Evolutionary conservation across 345 rosid genomes (phyloP).

Genomic region (Mercurialis annua): DNA sequence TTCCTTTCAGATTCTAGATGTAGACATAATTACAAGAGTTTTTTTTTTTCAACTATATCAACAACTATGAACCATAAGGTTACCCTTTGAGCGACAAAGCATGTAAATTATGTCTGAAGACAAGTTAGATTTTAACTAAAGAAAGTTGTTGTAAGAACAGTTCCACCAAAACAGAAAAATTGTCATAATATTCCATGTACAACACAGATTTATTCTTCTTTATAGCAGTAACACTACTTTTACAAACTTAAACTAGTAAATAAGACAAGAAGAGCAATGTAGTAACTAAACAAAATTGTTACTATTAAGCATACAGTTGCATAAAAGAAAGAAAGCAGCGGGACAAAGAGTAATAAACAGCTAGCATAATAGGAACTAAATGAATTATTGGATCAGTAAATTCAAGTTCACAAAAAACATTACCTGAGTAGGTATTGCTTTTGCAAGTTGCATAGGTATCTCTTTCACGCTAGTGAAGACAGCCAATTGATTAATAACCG

Average conservation of each 20-base stretch:
- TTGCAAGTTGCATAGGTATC: slow-evolving; percentile 65
- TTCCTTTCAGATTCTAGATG: no score
- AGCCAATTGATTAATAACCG: slow-evolving; percentile 50
- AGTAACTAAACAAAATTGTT: no score
- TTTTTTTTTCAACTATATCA: background rate
- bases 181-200: background rate
- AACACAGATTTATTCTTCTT: background rate
- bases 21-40: background rate
- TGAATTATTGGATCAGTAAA: background rate
- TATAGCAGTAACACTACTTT: no score
- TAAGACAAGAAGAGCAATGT: background rate
- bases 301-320: no score
- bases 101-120: no score
- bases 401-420: slow-evolving; percentile 12
- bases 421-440: slow-evolving; percentile 78
- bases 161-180: no score
- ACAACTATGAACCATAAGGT: no score
- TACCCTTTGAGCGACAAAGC: no score
- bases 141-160: background rate
- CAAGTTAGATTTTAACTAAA: no score
- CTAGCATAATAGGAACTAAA: background rate
- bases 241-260: background rate
- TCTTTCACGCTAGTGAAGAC: slow-evolving; percentile 57
- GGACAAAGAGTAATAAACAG: background rate
- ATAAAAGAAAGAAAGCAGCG: background rate